These are phyloP conservation scores for Tricholoma hemisulphureum DNA, from an alignment of 768 basidiomycete genomes.

Conservation along the genomic window DNA sequence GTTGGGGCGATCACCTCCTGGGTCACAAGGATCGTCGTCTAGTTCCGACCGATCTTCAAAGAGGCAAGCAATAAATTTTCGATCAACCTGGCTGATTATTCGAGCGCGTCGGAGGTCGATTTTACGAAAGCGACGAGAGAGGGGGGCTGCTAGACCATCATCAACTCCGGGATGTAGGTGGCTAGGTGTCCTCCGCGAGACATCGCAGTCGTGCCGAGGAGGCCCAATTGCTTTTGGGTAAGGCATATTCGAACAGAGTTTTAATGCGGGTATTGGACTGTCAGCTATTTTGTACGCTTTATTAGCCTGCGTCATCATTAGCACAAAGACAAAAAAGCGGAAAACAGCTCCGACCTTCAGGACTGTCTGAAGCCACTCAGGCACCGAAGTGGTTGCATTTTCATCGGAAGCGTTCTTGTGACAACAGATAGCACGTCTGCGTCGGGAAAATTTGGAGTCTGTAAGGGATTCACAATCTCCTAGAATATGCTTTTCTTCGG, in stretches of 20 bases:
- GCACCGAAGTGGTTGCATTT: conserved; percentile 27
- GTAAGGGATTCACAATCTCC: background rate
- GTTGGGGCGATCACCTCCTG: background rate
- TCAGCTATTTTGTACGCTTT: conserved; percentile 50
- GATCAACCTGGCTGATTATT: conserved; percentile 83
- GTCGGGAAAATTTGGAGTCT: conserved; percentile 9
- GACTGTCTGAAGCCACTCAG: conserved; percentile 64
- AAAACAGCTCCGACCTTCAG: conserved; percentile 44
- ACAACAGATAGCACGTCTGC: conserved; percentile 27
- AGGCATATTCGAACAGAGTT: conserved; percentile 13
- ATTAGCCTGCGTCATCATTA: conserved; percentile 45
- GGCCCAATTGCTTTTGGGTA: background rate
- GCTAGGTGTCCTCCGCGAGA: background rate
- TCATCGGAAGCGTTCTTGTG: conserved; percentile 17
- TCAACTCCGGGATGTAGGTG: too few species aligned
- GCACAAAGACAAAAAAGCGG: background rate
- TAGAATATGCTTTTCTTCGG: conserved; percentile 14
- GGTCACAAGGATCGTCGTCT: conserved; percentile 10
- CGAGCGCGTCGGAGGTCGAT: conserved; percentile 54
- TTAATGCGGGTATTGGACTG: conserved; percentile 42
- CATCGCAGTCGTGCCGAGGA: background rate
- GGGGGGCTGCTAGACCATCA: background rate
- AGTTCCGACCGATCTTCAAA: conserved; percentile 31
- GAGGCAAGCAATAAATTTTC: conserved; percentile 84
- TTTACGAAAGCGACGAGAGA: conserved; percentile 45